Percentiles rank a stretch among this genome's conserved stretches.
These are phyloP conservation scores for Xylaria polymorpha DNA, from an alignment of 2,329 filamentous ascomycete genomes.

Conservation along the genomic window DNA sequence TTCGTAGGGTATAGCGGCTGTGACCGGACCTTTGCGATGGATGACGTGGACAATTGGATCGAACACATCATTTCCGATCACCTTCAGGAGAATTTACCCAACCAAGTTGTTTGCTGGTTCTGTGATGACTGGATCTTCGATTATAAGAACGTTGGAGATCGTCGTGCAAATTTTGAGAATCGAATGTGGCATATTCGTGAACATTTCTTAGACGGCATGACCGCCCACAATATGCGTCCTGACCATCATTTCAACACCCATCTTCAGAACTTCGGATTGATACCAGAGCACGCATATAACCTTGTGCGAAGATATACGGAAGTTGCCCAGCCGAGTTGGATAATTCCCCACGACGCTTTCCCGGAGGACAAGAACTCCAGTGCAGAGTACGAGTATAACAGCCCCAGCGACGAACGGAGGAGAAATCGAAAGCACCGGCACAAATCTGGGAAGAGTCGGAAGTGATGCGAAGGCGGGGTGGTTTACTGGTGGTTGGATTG, in stretches of 20 bases:
- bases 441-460: constrained; percentile 11
- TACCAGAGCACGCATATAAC: constrained; percentile 29
- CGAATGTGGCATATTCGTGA: constrained; percentile 63
- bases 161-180: constrained; percentile 48
- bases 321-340: constrained; percentile 2
- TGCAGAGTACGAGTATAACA: background rate
- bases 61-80: constrained; percentile 58
- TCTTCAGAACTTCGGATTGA: constrained; percentile 42
- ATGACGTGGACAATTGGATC: constrained; percentile 58
- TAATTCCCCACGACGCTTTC: background rate
- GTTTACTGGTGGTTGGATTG: constrained; percentile 1
- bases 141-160: constrained; percentile 31
- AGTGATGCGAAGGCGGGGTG: background rate
- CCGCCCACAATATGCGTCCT: constrained; percentile 71
- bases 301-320: constrained; percentile 25
- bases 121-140: constrained; percentile 56
- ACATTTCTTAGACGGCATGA: constrained; percentile 54
- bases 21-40: constrained; percentile 50
- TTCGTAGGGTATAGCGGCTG: constrained; percentile 56
- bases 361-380: background rate
- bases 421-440: constrained; percentile 3
- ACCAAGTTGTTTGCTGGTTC: constrained; percentile 60
- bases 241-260: constrained; percentile 92
- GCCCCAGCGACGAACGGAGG: constrained; percentile 9
- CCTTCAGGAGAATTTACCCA: constrained; percentile 51